Evolutionary conservation across 1,284 basidiomycete species (phyloP).

Genomic region (Serendipita sp.): DNA sequence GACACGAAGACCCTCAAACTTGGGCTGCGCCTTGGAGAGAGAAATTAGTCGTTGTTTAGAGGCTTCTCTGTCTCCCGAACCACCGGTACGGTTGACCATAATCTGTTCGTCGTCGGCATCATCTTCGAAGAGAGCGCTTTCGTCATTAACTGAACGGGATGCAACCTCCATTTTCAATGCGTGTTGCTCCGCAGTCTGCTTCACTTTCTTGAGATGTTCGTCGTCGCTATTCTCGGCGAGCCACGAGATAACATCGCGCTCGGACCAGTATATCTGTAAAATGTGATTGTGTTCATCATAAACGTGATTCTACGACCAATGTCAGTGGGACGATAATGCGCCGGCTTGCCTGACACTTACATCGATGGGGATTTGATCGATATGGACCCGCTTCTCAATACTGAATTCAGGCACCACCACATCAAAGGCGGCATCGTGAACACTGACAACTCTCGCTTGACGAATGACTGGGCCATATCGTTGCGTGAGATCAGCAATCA

Average conservation of each 20-base stretch:
- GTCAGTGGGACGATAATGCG: slow-evolving; percentile 1
- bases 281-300: slow-evolving; percentile 86
- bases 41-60: slow-evolving; percentile 68
- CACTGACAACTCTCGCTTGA: slow-evolving; percentile 83
- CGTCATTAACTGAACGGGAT: slow-evolving; percentile 66
- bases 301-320: slow-evolving; percentile 57
- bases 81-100: slow-evolving; percentile 50
- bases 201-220: slow-evolving; percentile 82
- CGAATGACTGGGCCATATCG: slow-evolving; percentile 91
- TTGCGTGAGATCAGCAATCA: slow-evolving; percentile 85
- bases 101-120: slow-evolving; percentile 63
- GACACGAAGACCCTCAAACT: slow-evolving; percentile 67
- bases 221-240: slow-evolving; percentile 90
- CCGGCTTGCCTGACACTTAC: slow-evolving; percentile 30
- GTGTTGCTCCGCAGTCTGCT: slow-evolving; percentile 73
- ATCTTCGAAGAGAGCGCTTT: slow-evolving; percentile 78
- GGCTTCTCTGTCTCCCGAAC: slow-evolving; percentile 32
- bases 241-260: slow-evolving; percentile 84
- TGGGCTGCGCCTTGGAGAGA: slow-evolving; percentile 51
- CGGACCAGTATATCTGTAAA: slow-evolving; percentile 85
- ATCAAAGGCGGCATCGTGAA: slow-evolving; percentile 92
- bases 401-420: slow-evolving; percentile 87
- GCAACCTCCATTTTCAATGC: slow-evolving; percentile 76
- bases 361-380: slow-evolving; percentile 96
- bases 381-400: slow-evolving; percentile 96